phyloP scores from a whole-genome alignment of 2,329 filamentous ascomycete genomes.

The Xylaria sp. region DNA sequence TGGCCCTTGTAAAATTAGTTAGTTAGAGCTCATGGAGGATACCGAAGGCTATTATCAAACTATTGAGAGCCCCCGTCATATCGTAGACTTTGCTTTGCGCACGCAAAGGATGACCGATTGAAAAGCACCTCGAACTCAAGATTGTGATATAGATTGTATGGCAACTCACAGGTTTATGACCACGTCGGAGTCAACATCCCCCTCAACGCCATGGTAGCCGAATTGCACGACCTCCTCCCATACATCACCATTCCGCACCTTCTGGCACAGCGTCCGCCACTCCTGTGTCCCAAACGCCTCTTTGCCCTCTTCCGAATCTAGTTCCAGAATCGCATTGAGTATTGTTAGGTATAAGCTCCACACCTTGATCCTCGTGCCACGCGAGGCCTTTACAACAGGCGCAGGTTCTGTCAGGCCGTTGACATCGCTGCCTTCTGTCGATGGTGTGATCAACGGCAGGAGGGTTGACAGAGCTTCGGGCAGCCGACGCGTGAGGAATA shows the following conservation, averaged over 20 bases:
- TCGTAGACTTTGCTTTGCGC: neutral
- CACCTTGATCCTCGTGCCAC: constrained; percentile 88
- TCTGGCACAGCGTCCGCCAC: constrained; percentile 83
- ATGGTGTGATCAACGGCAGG: constrained; percentile 79
- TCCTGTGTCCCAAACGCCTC: constrained; percentile 84
- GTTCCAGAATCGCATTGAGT: constrained; percentile 87
- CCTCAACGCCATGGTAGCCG: constrained; percentile 88
- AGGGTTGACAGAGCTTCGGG: constrained; percentile 89
- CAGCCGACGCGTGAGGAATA: constrained; percentile 93
- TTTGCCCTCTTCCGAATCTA: constrained; percentile 91
- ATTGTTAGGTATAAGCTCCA: constrained; percentile 98
- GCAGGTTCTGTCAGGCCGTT: constrained; percentile 65
- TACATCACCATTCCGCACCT: constrained; percentile 88
- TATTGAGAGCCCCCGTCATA: neutral
- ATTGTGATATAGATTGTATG: neutral
- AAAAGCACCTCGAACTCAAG: neutral
- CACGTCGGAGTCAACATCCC: constrained; percentile 92
- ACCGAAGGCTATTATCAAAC: neutral
- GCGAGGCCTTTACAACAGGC: constrained; percentile 81
- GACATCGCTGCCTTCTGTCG: constrained; percentile 56
- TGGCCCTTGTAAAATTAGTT: constrained; percentile 69
- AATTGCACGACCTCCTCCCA: constrained; percentile 93
- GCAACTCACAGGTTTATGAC: constrained; percentile 81
- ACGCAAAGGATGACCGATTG: neutral
- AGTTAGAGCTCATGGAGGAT: constrained; percentile 4